Evolutionary conservation across 371 early-diverging fungal species (phyloP).

Genomic region (Lichtheimia ornata): DNA sequence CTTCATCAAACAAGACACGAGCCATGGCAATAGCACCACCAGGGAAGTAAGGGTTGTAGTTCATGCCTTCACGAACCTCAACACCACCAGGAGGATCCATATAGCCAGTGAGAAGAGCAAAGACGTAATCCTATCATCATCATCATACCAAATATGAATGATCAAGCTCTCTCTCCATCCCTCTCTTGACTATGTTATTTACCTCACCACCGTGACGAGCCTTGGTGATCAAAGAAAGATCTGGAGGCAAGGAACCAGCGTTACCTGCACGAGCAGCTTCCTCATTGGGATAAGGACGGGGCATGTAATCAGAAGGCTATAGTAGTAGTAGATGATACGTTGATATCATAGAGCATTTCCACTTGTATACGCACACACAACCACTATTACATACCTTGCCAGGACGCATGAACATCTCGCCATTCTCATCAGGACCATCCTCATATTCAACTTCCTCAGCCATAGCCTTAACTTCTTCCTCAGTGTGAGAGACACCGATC

Average conservation of each 20-base stretch:
- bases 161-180: neutral
- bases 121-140: slow-evolving; percentile 85
- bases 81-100: slow-evolving; percentile 96
- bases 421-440: slow-evolving; percentile 95
- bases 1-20: slow-evolving; percentile 88
- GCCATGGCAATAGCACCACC: slow-evolving; percentile 99
- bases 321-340: neutral
- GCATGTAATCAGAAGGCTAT: slow-evolving; percentile 89
- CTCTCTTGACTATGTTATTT: slow-evolving; percentile 21
- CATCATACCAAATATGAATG: neutral
- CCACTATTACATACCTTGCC: slow-evolving; percentile 94
- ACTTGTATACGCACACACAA: too few species aligned
- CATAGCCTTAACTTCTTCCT: slow-evolving; percentile 91
- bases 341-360: neutral
- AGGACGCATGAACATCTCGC: slow-evolving; percentile 93
- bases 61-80: slow-evolving; percentile 91
- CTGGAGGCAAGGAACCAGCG: slow-evolving; percentile 96
- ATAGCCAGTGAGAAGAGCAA: slow-evolving; percentile 94
- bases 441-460: slow-evolving; percentile 91
- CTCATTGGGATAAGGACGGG: slow-evolving; percentile 94
- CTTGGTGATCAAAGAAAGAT: slow-evolving; percentile 93
- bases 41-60: slow-evolving; percentile 99
- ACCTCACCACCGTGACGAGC: slow-evolving; percentile 94
- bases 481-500: slow-evolving; percentile 90
- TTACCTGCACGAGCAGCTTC: slow-evolving; percentile 97